Evolutionary conservation across 768 basidiomycete species (phyloP), one percentile per base, ranked within the genome.

Genomic region (Pleurotus tuoliensis): DNA sequence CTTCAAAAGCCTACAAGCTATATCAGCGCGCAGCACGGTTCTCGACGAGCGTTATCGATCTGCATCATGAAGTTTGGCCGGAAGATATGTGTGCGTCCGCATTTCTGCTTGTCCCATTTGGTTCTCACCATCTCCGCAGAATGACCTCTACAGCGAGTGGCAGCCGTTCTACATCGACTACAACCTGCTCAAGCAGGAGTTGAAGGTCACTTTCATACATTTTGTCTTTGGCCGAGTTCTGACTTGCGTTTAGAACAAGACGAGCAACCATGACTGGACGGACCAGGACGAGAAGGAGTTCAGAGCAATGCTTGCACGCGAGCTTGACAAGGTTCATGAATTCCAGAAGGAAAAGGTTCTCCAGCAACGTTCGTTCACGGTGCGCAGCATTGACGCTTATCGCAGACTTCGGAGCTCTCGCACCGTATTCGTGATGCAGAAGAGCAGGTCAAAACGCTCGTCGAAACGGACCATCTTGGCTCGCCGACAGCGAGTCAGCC

Each of bases 251-350:
- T 44, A 45, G 54, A 20, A 44, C 43, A 27, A 25, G 45, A 18
- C 16, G n/a, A 20, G 25, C 12, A 27, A 12, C 7, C 77, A 74
- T 18, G 68, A 70, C 45, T 98, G 96, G 96, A 81, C 76, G 30
- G 81, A 83, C 45, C 71, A 77, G 12, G 93, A 97, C 68, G 96
- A 98, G 72, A 75, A 76, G 34, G 84, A 90, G 40, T 98, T 98
- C 66, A 87, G 86, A 9, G 70, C 66, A 43, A 81, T 88, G 75
- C 83, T 98, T 55, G 88, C 90, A 64, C 77, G 76, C 57, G 94
- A 98, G 74, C 79, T 98, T 30, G 91, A 94, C 66, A 98, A 98
- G 74, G 87, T 98, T 44, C 88, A 95, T 63, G 86, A 88, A 65
- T 98, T 98, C 67, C 96, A 98, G 68, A 90, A 87, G 67, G 74